Conservation (phyloP, 179 eudicot genomes). For the Carnegiea gigantea region DNA sequence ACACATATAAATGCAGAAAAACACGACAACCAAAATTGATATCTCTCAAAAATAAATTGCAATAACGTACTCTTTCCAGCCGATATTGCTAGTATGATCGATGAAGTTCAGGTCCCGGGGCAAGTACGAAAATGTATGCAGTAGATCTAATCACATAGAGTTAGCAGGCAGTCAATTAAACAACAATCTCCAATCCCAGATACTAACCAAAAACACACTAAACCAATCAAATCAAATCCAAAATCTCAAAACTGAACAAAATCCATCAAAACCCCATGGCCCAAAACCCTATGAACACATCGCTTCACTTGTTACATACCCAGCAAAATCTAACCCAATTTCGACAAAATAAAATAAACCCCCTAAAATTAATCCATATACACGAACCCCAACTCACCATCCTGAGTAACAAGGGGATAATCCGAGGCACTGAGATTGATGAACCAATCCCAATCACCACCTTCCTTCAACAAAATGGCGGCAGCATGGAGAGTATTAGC, state of each 20-base stretch:
- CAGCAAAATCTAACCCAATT: not conserved
- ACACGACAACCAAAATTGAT: not conserved
- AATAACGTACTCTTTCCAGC: constrained; percentile 89
- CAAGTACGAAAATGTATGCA: constrained; percentile 60
- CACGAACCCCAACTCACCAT: constrained; percentile 44
- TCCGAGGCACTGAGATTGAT: constrained; percentile 91
- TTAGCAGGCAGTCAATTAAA: not conserved
- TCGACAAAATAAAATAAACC: not conserved
- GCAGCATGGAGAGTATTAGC: constrained; percentile 94
- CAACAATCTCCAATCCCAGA: not conserved
- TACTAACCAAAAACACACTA: not conserved
- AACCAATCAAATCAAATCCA: constrained; percentile 2
- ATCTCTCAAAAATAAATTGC: not conserved
- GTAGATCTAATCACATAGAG: constrained; percentile 39
- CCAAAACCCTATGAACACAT: not conserved
- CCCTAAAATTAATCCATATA: not conserved
- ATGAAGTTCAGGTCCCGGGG: constrained; percentile 81
- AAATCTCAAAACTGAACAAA: not conserved
- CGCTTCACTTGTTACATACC: not conserved
- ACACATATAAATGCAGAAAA: not conserved
- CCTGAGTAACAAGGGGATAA: constrained; percentile 94
- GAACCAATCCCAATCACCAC: constrained; percentile 93
- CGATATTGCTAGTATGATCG: constrained; percentile 77
- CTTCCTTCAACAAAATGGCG: constrained; percentile 64
- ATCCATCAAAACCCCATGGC: not conserved